Evolutionary conservation across 495 filamentous ascomycete genomes (phyloP), one percentile per base, ranked within the genome.

Genomic region (Xylaria scruposa): DNA sequence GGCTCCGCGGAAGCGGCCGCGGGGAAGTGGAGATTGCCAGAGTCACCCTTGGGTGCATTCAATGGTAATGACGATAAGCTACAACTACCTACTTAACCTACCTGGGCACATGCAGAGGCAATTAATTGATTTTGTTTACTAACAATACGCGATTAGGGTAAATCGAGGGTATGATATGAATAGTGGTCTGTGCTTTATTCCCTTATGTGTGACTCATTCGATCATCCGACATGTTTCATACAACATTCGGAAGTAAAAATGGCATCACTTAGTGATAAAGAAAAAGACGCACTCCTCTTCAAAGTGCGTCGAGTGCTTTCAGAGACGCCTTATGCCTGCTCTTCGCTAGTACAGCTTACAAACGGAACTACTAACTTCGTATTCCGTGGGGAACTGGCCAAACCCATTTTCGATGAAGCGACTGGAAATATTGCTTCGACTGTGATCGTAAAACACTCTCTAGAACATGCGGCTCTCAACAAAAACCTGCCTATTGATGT

Each of bases 341-440:
- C 80, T 5, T 77, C 80, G 0, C 76, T 86, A 7, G 74, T 40
- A 1, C 78, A 76, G 0, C 72, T 86, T 8, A 84, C 80, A 46
- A 84, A 85, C 19, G 85, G 86, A 47, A 85, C 81, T 17, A 82
- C 83, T 66, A 87, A 88, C 71, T 88, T 85, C 61, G 81, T 87
- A 17, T 88, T 85, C 68, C 80, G 83, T n/a, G 86, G 84, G 2
- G 69, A 56, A 53, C 75, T 82, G 8, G 33, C 71, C 2, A 73
- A 69, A 9, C 77, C 63, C 24, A 54, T 60, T 44, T 42, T 21
- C 26, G 31, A 46, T 36, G n/a, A 54, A 17, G 47, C 7, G 5
- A 67, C 29, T 0, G 64, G 36, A 17, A 54, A 24, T 9, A 31
- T 17, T 4, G 42, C 42, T 2, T 29, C 40, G 7, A 67, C 64